phyloP scores from a whole-genome alignment of 2,329 filamentous ascomycete species.

The Sphaerulina vaccinii region DNA sequence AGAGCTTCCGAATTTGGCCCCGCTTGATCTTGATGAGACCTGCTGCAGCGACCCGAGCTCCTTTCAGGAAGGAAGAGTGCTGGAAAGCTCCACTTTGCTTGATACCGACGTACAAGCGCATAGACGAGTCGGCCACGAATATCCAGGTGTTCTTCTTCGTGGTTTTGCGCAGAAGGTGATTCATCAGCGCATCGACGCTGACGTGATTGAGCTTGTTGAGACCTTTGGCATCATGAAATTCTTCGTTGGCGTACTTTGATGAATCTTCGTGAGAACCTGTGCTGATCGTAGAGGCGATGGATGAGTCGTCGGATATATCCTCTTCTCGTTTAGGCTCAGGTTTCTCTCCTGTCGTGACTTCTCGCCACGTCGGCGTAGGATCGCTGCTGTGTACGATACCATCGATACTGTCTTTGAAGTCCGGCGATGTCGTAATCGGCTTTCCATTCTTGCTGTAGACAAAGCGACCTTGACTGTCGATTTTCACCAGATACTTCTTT shows the following conservation, averaged over 20 bases:
- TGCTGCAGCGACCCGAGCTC: constrained; percentile 75
- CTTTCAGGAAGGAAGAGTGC: constrained; percentile 85
- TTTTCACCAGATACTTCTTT: constrained; percentile 73
- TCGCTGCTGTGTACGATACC: constrained; percentile 52
- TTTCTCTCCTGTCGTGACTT: constrained; percentile 36
- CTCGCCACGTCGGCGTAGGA: constrained; percentile 44
- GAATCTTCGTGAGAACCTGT: constrained; percentile 59
- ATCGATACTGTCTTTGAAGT: constrained; percentile 76
- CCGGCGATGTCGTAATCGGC: constrained; percentile 71
- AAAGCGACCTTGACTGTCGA: constrained; percentile 72
- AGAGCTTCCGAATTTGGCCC: constrained; percentile 71
- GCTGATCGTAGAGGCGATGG: constrained; percentile 41
- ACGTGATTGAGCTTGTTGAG: constrained; percentile 64
- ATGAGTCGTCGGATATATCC: constrained; percentile 24
- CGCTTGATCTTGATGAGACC: constrained; percentile 83
- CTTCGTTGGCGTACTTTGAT: constrained; percentile 64
- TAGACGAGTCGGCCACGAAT: constrained; percentile 83
- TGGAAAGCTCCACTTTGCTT: constrained; percentile 87
- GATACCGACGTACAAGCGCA: constrained; percentile 84
- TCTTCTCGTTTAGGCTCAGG: constrained; percentile 22
- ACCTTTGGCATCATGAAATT: constrained; percentile 61
- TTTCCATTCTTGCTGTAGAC: constrained; percentile 82
- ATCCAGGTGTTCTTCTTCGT: constrained; percentile 91
- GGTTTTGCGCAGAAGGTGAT: constrained; percentile 73
- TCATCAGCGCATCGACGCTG: constrained; percentile 70